These are phyloP conservation scores for Dalbergia cochinchinensis DNA, from an alignment of 306 rosid species.

Conservation along the genomic window DNA sequence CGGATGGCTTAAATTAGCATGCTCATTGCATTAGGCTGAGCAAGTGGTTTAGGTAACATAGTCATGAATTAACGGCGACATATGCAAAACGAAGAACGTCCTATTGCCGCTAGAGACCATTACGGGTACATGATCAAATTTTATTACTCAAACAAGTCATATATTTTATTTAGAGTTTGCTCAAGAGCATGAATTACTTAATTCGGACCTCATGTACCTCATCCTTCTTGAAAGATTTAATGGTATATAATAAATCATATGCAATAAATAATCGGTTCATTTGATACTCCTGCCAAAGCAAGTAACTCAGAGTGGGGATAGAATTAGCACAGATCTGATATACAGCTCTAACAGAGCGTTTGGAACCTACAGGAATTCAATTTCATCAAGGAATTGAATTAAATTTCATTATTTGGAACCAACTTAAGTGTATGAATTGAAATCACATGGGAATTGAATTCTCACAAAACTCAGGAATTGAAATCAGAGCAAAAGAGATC, in stretches of 20 bases:
- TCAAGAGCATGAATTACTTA: background rate
- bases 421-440: too few species aligned
- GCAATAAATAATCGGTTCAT: background rate
- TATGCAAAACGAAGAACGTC: background rate
- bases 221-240: background rate
- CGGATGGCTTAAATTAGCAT: background rate
- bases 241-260: background rate
- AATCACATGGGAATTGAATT: too few species aligned
- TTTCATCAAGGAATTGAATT: too few species aligned
- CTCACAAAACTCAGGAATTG: too few species aligned
- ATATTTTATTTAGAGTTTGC: background rate
- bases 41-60: background rate
- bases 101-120: background rate
- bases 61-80: background rate
- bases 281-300: background rate
- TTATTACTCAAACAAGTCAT: background rate
- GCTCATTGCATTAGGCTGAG: background rate
- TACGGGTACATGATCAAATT: background rate
- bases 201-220: background rate
- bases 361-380: too few species aligned
- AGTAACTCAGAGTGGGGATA: background rate
- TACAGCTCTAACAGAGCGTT: background rate
- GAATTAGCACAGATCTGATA: background rate
- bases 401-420: too few species aligned
- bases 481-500: too few species aligned